Evolutionary conservation across 495 filamentous ascomycete species (phyloP).

Genomic region (Neurospora pannonica): DNA sequence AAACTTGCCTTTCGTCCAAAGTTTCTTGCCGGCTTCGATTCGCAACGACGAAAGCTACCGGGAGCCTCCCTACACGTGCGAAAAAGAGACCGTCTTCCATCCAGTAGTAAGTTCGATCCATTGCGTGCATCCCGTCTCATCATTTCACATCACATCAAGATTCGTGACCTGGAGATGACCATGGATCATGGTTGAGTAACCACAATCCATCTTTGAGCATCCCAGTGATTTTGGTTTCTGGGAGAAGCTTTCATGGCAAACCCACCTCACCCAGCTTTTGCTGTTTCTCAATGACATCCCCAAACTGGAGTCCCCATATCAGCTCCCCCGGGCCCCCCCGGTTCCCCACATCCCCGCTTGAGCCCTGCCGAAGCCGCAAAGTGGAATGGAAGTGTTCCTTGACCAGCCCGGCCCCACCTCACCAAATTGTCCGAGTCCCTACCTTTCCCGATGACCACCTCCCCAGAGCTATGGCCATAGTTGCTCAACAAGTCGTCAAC

Average conservation of each 20-base stretch:
- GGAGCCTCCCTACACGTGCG: neutral
- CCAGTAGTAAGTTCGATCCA: neutral
- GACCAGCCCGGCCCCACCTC: conserved; percentile 4
- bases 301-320: neutral
- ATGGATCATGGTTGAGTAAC: neutral
- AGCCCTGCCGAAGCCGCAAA: neutral
- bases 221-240: neutral
- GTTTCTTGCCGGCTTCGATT: neutral
- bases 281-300: neutral
- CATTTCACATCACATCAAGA: neutral
- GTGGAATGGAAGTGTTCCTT: neutral
- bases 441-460: conserved; percentile 8
- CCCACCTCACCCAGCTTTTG: neutral
- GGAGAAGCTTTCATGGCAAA: neutral
- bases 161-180: neutral
- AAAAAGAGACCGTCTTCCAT: neutral
- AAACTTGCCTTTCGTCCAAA: neutral
- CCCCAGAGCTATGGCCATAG: neutral
- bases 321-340: neutral
- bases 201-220: neutral
- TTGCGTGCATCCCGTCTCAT: neutral
- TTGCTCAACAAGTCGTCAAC: conserved; percentile 1
- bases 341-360: neutral
- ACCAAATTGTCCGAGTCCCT: conserved; percentile 4
- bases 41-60: neutral